Base-by-base conservation (phyloP, 208 protist genomes). In the Wallacemonas sp. region DNA sequence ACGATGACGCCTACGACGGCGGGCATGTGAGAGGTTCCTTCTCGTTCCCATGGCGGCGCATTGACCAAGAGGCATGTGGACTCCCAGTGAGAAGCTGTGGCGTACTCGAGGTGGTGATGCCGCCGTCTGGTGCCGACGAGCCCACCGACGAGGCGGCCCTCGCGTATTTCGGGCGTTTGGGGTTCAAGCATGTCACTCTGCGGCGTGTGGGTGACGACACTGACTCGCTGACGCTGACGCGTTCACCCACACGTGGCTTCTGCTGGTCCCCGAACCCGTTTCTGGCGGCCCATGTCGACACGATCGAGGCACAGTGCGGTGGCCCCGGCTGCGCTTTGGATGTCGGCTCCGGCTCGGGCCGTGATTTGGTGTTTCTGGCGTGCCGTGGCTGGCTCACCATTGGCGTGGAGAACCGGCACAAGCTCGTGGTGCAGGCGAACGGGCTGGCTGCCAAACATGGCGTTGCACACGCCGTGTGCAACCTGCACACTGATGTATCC, bases 331-430 rank as follows among this genome's bases (percentile, higher is more conserved):
- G 75, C 19, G 74, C 71, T 2, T 24, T 79, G 14, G 81, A 87
- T 48, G 69, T 85, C 32, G 80, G 80, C 2, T 74, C 62, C 12
- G 82, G 80, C 9, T 58, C 68, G 17, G 80, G 72, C 2, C 61
- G 81, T 5, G 82, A 89, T 61, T 66, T 83, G 48, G 72, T 75
- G 2, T 85, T 74, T 29, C 62, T 87, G 23, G 74, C 74, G 8
- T 57, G 41, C 12, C 56, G 70, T 6, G 80, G 85, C 17, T 89
- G 82, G 85, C 30, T 36, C 2, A 70, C 75, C n/a, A 27, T 81
- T 17, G 82, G 82, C 23, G 56, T 81, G 27, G 81, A 89, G 17
- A 81, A 83, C 64, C 72, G 79, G 4, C 23, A 12, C 4, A 60
- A 62, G 24, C 47, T 87, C 0, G 61, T 79, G 0, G 19, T 36